Base-by-base conservation (phyloP, 805 yeast genomes). In the Candida sonorensis region DNA sequence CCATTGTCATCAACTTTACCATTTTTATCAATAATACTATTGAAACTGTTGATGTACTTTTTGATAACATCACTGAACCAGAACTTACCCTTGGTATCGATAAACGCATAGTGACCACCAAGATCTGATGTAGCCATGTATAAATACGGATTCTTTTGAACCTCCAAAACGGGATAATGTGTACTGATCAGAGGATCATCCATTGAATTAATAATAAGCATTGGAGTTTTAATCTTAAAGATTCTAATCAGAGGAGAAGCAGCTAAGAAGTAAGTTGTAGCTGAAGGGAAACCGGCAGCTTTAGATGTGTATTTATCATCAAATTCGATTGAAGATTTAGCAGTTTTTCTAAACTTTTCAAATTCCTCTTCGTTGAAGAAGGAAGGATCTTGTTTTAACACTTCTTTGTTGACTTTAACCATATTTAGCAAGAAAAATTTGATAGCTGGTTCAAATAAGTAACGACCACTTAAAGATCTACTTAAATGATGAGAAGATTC, bases 71-170 rank as follows among this genome's bases (percentile, higher is more conserved):
- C 51, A 9, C 62, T 53, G 23, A 64, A 69, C 77, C 78, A 72
- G 31, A 72, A 62, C 19, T 64, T 59, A 23, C 67, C 63, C 26
- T 66, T 53, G 7, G 50, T 43, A 34, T 69, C 62, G 24, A 71
- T 47, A 35, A 61, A 72, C 1, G 72, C 81, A 48, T 80, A 64
- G 51, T 81, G 92, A 7, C 90, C 90, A 41, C 92, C 92, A 10
- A 75, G 49, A 33, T 77, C 72, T 1, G 85, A 70, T 28, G 72
- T 68, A 5, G 75, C 61, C 55, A 77, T 56, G 20, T 71, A 60
- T 17, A 77, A 56, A 47, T 69, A 76, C 11, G 87, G 86, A 39
- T 80, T 79, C 19, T 62, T 54, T 23, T 50, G 39, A 13, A 70
- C 66, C 34, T 75, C 82, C 4, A 50, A 32, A 15, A 38, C 36